A percentile compares a stretch with the other conserved stretches of the same genome.
Conservation (phyloP, 495 filamentous ascomycete species). For the Choiromyces venosus region DNA sequence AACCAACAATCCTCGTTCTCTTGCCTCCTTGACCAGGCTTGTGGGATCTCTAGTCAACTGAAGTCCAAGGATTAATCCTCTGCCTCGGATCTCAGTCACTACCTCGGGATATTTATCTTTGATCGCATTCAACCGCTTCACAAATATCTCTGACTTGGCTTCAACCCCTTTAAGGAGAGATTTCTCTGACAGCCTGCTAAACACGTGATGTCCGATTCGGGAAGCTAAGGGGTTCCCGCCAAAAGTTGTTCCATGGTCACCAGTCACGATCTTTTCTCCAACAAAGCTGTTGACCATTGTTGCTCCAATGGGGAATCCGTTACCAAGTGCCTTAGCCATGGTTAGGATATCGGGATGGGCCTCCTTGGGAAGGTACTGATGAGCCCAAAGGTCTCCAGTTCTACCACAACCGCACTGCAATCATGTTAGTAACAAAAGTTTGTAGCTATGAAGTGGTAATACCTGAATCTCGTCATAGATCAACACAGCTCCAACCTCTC, state of each 20-base stretch:
- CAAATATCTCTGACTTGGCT: slow-evolving; percentile 61
- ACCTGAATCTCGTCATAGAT: slow-evolving; percentile 83
- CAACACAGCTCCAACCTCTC: slow-evolving; percentile 79
- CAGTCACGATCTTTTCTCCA: slow-evolving; percentile 74
- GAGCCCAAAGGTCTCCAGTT: slow-evolving; percentile 87
- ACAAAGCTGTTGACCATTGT: slow-evolving; percentile 76
- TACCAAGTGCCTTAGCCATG: slow-evolving; percentile 90
- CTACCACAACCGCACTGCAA: slow-evolving; percentile 83
- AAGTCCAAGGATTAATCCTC: slow-evolving; percentile 76
- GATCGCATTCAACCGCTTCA: slow-evolving; percentile 57
- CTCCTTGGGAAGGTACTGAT: slow-evolving; percentile 61
- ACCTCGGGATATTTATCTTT: slow-evolving; percentile 62
- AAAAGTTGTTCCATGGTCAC: slow-evolving; percentile 96
- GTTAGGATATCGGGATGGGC: slow-evolving; percentile 93
- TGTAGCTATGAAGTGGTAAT: neutral
- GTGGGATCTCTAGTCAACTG: slow-evolving; percentile 69
- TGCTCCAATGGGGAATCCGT: slow-evolving; percentile 91
- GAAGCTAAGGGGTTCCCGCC: slow-evolving; percentile 89
- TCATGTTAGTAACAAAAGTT: neutral
- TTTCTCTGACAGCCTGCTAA: slow-evolving; percentile 63
- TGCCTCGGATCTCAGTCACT: slow-evolving; percentile 72
- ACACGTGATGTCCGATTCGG: slow-evolving; percentile 74
- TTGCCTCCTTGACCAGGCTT: slow-evolving; percentile 69
- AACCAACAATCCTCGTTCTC: slow-evolving; percentile 81
- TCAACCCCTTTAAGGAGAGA: slow-evolving; percentile 60